These are phyloP conservation scores for Begonia masoniana DNA, from an alignment of 306 rosid species.

Conservation along the genomic window DNA sequence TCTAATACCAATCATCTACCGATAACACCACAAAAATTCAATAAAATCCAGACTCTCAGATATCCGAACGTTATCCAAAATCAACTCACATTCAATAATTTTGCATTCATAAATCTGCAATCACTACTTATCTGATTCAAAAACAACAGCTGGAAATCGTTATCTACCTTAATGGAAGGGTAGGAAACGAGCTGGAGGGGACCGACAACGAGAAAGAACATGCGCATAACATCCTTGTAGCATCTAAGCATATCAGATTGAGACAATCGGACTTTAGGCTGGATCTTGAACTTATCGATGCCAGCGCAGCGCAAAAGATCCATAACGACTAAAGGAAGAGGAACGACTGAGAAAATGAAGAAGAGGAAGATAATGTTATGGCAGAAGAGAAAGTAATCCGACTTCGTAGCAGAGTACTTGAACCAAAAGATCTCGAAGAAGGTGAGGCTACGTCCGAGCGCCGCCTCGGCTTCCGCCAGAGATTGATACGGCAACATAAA, in stretches of 20 bases:
- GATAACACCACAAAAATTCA: neutral
- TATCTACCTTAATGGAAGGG: constrained; percentile 48
- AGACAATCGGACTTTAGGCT: constrained; percentile 43
- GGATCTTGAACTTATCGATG: constrained; percentile 55
- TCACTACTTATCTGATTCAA: too few relatives aligned
- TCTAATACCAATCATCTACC: constrained; percentile 62
- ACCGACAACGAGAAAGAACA: constrained; percentile 58
- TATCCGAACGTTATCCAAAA: neutral
- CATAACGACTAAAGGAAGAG: constrained; percentile 40
- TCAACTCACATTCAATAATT: too few relatives aligned
- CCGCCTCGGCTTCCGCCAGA: constrained; percentile 33
- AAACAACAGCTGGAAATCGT: too few relatives aligned
- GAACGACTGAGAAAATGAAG: constrained; percentile 41
- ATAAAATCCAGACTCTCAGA: neutral
- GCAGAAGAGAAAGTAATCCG: constrained; percentile 64
- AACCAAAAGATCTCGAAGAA: constrained; percentile 60
- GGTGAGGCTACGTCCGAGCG: constrained; percentile 54
- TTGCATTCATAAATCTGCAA: too few relatives aligned
- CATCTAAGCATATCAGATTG: constrained; percentile 36
- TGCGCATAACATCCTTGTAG: constrained; percentile 61
- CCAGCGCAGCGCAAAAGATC: constrained; percentile 37
- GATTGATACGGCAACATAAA: constrained; percentile 58
- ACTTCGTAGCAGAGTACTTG: constrained; percentile 55
- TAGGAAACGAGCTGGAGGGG: constrained; percentile 68
- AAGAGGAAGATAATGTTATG: constrained; percentile 64